Base-by-base conservation (phyloP, 129 eudicot species). In the Flaveria trinervia region DNA sequence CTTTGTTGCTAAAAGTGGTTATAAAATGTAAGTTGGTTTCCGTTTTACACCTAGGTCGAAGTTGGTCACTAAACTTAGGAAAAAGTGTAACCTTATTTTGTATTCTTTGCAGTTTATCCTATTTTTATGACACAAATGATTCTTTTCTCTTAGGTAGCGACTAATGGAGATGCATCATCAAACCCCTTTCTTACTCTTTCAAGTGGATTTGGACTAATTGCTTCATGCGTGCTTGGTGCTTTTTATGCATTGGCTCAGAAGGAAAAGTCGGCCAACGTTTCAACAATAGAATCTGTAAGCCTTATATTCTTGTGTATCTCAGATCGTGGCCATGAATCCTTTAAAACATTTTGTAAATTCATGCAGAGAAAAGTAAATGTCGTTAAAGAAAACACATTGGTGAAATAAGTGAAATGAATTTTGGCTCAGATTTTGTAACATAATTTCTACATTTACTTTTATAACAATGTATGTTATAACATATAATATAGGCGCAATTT, bases 211-310 rank as follows among this genome's bases (percentile, higher is more conserved):
- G 99, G 99, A 22, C 77, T 87, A 62, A 59, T 91, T 59, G 83
- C 90, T 69, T 84, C 97, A 28, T 88, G 93, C 10, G 88, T 87
- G 57, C 93, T 94, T 82, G 97, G 92, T 79, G 91, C 92, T 57
- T 85, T 94, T 22, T 91, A 87, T 85, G 90, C 92, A 20, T 84
- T 86, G 78, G 80, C 90, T 72, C 90, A 68, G 79, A 89, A 94
- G 85, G 99, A 94, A 79, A 91, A 91, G 84, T 83, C 78, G 1
- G 70, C 80, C 55, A 59, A 74, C 49, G 83, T 83, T 49, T 86
- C 85, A 55, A 82, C 82, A 36, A 79, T 94, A 70, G 93, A 91
- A 87, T 86, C 93, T 70, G 99, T 94, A 91, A 89, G 97, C 54
- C 49, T 39, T 79, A 28, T 26, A n/a, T 70, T 62, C 15, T 39